These are phyloP conservation scores for Botryotinia convoluta DNA, from an alignment of 2,329 filamentous ascomycete genomes.

Conservation along the genomic window DNA sequence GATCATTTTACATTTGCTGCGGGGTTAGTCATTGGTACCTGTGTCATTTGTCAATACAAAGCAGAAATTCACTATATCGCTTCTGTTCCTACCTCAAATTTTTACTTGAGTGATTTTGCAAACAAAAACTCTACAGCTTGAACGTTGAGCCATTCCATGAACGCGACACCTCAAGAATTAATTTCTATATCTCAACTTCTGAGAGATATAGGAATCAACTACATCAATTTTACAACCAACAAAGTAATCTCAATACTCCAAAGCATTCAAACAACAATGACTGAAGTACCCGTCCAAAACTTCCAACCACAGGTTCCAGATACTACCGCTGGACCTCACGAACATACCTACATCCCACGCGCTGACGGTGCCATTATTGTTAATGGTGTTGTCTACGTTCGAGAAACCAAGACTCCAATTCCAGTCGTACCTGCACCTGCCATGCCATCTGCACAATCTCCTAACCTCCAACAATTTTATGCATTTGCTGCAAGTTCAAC, in stretches of 20 bases:
- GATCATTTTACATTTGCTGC: neutral
- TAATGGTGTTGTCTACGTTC: constrained; percentile 27
- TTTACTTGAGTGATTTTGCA: neutral
- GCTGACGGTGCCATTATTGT: constrained; percentile 32
- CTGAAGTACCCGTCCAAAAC: constrained; percentile 45
- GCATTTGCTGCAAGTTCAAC: constrained; percentile 4
- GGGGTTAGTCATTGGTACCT: neutral
- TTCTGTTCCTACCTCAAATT: neutral
- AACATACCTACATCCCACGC: constrained; percentile 55
- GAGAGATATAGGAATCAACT: neutral
- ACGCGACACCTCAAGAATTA: neutral
- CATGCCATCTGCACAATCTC: constrained; percentile 6
- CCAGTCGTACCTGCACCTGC: constrained; percentile 10
- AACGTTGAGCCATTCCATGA: neutral
- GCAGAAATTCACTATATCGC: neutral
- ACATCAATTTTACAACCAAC: neutral
- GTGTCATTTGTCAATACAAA: neutral
- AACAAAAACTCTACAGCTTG: no score
- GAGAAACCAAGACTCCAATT: constrained; percentile 3
- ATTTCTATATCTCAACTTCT: neutral
- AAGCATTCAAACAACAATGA: constrained; percentile 38
- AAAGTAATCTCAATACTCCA: neutral
- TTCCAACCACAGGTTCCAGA: constrained; percentile 60
- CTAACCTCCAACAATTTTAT: neutral
- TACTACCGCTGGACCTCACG: constrained; percentile 54